Evolutionary conservation across 2,329 filamentous ascomycete genomes (phyloP).

Genomic region (Neophaeococcomyces aloes): DNA sequence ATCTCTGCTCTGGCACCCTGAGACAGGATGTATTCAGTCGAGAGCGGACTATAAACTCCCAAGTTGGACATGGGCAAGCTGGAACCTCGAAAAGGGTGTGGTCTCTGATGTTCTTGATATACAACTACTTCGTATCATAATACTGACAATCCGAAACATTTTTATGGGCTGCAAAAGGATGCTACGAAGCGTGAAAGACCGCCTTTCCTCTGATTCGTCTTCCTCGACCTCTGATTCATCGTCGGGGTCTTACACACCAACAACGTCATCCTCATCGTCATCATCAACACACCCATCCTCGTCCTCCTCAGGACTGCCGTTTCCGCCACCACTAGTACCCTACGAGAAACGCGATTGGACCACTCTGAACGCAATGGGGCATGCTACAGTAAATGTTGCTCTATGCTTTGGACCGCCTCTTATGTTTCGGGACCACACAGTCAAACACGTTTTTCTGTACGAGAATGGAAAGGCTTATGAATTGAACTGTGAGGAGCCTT

Average conservation of each 20-base stretch:
- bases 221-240: neutral
- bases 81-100: neutral
- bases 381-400: slow-evolving; percentile 1
- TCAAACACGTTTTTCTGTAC: neutral
- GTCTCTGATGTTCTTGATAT: neutral
- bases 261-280: neutral
- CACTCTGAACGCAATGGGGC: neutral
- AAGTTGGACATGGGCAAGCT: slow-evolving; percentile 1
- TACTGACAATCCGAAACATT: neutral
- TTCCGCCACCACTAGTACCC: neutral
- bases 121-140: neutral
- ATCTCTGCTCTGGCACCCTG: slow-evolving; percentile 1
- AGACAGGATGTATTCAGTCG: neutral
- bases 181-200: neutral
- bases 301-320: neutral
- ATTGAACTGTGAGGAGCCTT: neutral
- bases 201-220: neutral
- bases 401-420: slow-evolving; percentile 1
- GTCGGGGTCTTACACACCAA: neutral
- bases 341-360: neutral
- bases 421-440: slow-evolving; percentile 3
- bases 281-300: neutral
- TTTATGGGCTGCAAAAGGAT: neutral
- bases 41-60: neutral
- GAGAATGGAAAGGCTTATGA: neutral